These are phyloP conservation scores for Trichoderma sp. DNA, from an alignment of 2,329 filamentous ascomycete genomes.

Conservation along the genomic window DNA sequence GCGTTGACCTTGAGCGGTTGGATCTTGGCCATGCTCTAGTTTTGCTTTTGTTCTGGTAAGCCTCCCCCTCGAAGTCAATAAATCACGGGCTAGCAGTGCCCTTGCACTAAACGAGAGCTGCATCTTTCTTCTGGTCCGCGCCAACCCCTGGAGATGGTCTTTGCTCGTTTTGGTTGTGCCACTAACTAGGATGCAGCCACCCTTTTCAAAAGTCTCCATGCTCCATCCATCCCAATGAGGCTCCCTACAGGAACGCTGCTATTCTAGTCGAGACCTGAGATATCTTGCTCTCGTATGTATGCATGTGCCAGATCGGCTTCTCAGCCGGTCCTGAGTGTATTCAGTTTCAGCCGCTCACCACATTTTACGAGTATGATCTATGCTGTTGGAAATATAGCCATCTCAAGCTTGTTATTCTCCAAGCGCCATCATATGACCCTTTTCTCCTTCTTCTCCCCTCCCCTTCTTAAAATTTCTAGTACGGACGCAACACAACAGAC, in stretches of 20 bases:
- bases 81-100: conserved; percentile 6
- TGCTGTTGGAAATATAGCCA: background rate
- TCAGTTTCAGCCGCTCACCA: background rate
- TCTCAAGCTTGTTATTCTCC: background rate
- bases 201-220: conserved; percentile 9
- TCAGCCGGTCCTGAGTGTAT: background rate
- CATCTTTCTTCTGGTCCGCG: conserved; percentile 12
- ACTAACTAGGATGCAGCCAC: conserved; percentile 3
- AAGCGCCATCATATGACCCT: background rate
- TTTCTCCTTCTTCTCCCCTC: background rate
- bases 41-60: conserved; percentile 1
- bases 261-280: background rate
- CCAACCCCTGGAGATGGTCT: conserved; percentile 8
- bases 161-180: conserved; percentile 17
- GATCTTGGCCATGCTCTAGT: background rate
- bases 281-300: conserved; percentile 7
- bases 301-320: conserved; percentile 15
- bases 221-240: background rate
- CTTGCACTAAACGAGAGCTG: conserved; percentile 6
- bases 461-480: background rate
- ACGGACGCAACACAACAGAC: conserved; percentile 2
- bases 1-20: conserved; percentile 2
- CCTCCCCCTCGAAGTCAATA: conserved; percentile 6
- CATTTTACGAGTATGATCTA: background rate
- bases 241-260: conserved; percentile 3